phyloP scores from a whole-genome alignment of 2,329 filamentous ascomycete genomes.

The Stromatinia cepivora region DNA sequence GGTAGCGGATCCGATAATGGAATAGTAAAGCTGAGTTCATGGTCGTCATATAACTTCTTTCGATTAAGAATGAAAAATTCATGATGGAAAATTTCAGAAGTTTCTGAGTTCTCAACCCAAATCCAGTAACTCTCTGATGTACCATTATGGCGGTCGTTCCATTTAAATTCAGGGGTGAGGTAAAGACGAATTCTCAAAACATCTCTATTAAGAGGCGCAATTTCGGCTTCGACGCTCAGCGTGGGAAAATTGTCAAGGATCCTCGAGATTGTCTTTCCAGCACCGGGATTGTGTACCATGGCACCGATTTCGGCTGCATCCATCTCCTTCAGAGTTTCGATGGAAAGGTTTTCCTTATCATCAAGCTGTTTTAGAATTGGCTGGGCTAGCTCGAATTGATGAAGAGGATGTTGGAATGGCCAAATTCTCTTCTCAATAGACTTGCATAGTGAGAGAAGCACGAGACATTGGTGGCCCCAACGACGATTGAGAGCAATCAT shows the following conservation, averaged over 20 bases:
- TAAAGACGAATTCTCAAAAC: conserved; percentile 88
- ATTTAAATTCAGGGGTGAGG: conserved; percentile 85
- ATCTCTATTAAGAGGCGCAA: conserved; percentile 91
- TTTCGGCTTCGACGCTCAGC: conserved; percentile 85
- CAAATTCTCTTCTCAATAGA: conserved; percentile 96
- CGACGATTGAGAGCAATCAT: conserved; percentile 95
- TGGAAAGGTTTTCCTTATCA: conserved; percentile 71
- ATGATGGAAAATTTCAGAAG: conserved; percentile 95
- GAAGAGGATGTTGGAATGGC: conserved; percentile 91
- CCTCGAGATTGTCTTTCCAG: conserved; percentile 78
- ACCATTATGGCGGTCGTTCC: conserved; percentile 93
- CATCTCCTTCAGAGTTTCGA: conserved; percentile 91
- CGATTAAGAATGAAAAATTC: conserved; percentile 93
- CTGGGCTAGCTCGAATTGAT: conserved; percentile 88
- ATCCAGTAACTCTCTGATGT: conserved; percentile 97
- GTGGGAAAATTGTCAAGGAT: conserved; percentile 91
- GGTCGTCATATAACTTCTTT: conserved; percentile 90
- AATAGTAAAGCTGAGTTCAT: conserved; percentile 97
- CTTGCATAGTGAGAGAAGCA: conserved; percentile 88
- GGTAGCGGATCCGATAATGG: conserved; percentile 90
- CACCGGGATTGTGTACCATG: conserved; percentile 85
- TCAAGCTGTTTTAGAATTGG: conserved; percentile 83
- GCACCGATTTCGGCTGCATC: conserved; percentile 85
- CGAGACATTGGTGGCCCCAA: conserved; percentile 94
- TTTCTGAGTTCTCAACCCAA: conserved; percentile 98